A percentile compares a stretch with the other conserved stretches of the same genome.
These are phyloP conservation scores for Cyclocybe aegerita DNA, from an alignment of 768 basidiomycete species.

Conservation along the genomic window DNA sequence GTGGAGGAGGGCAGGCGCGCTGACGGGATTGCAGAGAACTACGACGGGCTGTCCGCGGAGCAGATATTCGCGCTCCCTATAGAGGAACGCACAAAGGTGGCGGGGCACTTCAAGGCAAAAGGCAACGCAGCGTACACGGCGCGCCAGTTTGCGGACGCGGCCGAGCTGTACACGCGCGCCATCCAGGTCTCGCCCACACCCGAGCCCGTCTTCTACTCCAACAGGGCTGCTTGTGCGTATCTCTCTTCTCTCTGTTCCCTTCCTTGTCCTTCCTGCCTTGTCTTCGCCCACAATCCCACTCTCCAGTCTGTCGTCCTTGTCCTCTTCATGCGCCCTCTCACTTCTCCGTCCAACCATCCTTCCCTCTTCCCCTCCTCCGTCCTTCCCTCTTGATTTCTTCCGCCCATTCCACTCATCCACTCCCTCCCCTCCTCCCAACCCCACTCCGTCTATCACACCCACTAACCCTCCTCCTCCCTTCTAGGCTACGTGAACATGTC, in stretches of 20 bases:
- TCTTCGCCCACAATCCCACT: neutral
- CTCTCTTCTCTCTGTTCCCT: too few species aligned
- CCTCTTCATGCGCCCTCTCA: too few species aligned
- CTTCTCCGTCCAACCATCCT: too few species aligned
- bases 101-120: constrained; percentile 64
- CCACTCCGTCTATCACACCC: too few species aligned
- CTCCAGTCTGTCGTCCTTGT: too few species aligned
- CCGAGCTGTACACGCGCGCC: constrained; percentile 69
- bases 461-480: neutral
- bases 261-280: neutral
- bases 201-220: constrained; percentile 94
- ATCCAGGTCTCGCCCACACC: constrained; percentile 73
- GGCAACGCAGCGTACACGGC: constrained; percentile 72
- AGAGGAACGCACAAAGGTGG: constrained; percentile 69
- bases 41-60: constrained; percentile 49
- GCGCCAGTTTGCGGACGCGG: constrained; percentile 59
- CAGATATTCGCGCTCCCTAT: constrained; percentile 56
- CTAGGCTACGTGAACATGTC: constrained; percentile 89
- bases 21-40: constrained; percentile 23
- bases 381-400: too few species aligned
- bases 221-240: constrained; percentile 89
- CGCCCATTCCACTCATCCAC: neutral
- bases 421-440: too few species aligned
- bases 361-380: too few species aligned
- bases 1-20: neutral